Conservation (phyloP, 2,329 filamentous ascomycete genomes). For the Chlorencoelia australis region DNA sequence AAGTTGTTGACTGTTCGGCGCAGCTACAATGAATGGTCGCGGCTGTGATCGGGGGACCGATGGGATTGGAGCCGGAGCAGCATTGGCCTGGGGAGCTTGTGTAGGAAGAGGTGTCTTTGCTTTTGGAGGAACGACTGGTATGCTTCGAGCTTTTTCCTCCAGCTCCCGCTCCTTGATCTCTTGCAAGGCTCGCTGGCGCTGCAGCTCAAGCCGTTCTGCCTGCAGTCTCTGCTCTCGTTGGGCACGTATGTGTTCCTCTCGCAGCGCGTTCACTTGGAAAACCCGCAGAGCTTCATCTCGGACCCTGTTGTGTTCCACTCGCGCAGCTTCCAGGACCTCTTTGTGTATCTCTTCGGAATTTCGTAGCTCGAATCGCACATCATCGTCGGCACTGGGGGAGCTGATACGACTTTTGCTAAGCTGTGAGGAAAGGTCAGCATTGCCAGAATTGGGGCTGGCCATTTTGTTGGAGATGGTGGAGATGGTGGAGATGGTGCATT, state of each 20-base stretch:
- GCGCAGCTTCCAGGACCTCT: slow-evolving; percentile 55
- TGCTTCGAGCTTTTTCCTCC: slow-evolving; percentile 29
- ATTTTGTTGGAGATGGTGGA: neutral
- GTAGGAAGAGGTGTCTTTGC: slow-evolving; percentile 13
- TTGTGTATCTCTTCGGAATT: slow-evolving; percentile 18
- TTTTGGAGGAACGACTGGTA: slow-evolving; percentile 16
- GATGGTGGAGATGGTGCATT: neutral
- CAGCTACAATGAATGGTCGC: neutral
- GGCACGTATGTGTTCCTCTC: slow-evolving; percentile 29
- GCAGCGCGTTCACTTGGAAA: slow-evolving; percentile 37
- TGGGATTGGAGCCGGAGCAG: neutral
- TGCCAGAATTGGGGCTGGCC: neutral
- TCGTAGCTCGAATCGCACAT: slow-evolving; percentile 9
- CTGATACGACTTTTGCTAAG: slow-evolving; percentile 5
- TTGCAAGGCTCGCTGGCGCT: slow-evolving; percentile 38
- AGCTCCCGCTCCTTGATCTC: slow-evolving; percentile 39
- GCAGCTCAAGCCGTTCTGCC: neutral
- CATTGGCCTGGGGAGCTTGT: slow-evolving; percentile 1
- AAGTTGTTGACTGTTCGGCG: neutral
- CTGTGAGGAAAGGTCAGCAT: slow-evolving; percentile 6
- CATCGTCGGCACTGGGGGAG: slow-evolving; percentile 5
- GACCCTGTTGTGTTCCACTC: slow-evolving; percentile 56
- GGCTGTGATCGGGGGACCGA: neutral
- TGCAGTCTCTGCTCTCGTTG: slow-evolving; percentile 6
- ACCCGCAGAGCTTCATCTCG: slow-evolving; percentile 40